A percentile compares a stretch with the other conserved stretches of the same genome.
Evolutionary conservation across 352 stramenopile species (phyloP).

Genomic region (Phytophthora foliorum): DNA sequence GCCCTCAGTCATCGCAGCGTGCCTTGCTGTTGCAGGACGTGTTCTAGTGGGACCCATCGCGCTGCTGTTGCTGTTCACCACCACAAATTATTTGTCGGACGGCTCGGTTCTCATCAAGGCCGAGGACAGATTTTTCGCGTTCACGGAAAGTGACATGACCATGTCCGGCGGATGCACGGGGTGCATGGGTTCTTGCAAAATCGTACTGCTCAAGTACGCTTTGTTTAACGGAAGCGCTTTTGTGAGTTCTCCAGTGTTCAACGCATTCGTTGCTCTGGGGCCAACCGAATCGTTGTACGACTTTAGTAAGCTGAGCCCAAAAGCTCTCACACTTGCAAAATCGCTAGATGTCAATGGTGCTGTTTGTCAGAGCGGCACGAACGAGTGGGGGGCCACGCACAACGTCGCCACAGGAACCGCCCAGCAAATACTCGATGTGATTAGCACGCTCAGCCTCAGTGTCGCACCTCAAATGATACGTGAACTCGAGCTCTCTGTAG

Average conservation of each 20-base stretch:
- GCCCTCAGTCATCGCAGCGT: constrained; percentile 2
- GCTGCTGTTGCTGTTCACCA: constrained; percentile 11
- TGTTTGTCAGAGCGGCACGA: constrained; percentile 20
- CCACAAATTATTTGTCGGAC: constrained; percentile 9
- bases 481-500: constrained; percentile 11
- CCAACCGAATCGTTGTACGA: constrained; percentile 15
- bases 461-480: constrained; percentile 13
- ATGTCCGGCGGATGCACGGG: constrained; percentile 19
- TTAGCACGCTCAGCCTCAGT: not conserved
- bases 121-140: constrained; percentile 13
- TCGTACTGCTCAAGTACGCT: constrained; percentile 12
- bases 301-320: constrained; percentile 9
- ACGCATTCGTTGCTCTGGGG: not conserved
- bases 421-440: not conserved
- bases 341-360: constrained; percentile 5
- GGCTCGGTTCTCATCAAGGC: constrained; percentile 17
- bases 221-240: constrained; percentile 3
- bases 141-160: constrained; percentile 6
- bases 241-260: constrained; percentile 9
- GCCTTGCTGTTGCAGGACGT: constrained; percentile 15
- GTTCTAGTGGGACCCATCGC: constrained; percentile 11
- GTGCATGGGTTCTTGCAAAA: constrained; percentile 11
- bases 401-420: constrained; percentile 7
- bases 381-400: constrained; percentile 11
- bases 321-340: constrained; percentile 12